Evolutionary conservation across 129 eudicot genomes (phyloP).

Genomic region (Flaveria sonorensis): DNA sequence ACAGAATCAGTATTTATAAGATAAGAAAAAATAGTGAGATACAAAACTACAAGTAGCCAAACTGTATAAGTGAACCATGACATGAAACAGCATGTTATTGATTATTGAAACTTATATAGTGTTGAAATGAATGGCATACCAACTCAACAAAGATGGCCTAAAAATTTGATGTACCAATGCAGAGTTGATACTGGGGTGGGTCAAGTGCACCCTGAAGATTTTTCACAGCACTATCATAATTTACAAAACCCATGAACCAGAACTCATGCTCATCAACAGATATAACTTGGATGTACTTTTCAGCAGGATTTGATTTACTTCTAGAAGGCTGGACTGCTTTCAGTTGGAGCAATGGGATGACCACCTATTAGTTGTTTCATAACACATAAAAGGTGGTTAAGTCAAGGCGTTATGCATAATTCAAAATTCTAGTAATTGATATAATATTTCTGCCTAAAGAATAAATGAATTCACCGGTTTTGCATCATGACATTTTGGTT

Average conservation of each 20-base stretch:
- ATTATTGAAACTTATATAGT: constrained; percentile 2
- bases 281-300: constrained; percentile 57
- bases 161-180: constrained; percentile 29
- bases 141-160: constrained; percentile 21
- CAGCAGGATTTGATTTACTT: constrained; percentile 48
- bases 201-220: constrained; percentile 35
- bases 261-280: constrained; percentile 59
- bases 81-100: not conserved
- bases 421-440: not conserved
- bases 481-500: not conserved
- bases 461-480: not conserved
- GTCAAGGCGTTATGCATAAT: not conserved
- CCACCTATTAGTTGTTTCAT: constrained; percentile 34
- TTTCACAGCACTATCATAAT: constrained; percentile 44
- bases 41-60: not conserved
- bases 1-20: not conserved
- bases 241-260: constrained; percentile 64
- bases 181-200: constrained; percentile 26
- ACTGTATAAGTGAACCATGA: not conserved
- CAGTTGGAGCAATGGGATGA: constrained; percentile 46
- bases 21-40: not conserved
- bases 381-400: not conserved
- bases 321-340: constrained; percentile 42
- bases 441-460: not conserved
- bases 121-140: constrained; percentile 12